Evolutionary conservation across 1,284 basidiomycete genomes (phyloP), one percentile per base, ranked within the genome.

Genomic region (Lentinus polychrous): DNA sequence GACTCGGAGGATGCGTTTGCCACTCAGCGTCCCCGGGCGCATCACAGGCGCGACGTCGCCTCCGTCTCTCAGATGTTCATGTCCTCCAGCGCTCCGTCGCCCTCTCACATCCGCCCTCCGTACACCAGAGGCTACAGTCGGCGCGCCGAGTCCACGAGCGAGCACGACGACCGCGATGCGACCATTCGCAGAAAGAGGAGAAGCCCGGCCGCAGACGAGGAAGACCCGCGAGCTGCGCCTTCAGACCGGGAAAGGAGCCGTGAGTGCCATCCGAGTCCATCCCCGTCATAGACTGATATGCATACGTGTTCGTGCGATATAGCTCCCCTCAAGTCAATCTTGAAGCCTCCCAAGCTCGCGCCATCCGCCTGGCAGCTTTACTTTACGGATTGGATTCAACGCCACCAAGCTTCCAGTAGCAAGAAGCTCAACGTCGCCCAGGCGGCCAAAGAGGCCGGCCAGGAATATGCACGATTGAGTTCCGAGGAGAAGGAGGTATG

Each of bases 321-420:
- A 74, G 74, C 67, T 62, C 81, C 79, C 44, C 66, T 74, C 54
- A 86, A 83, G 66, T 84, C 86, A 45, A 66, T 76, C 22, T 74
- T 96, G 50, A 85, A 86, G 51, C 92, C 91, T 31, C 94, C 94
- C 39, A 94, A 94, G 70, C 79, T 94, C 60, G 91, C 94, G 11
- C 92, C 91, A 4, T 94, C 91, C 4, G 91, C 93, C 38, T 97
- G 94, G 94, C 94, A 97, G 68, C 78, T 97, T 46, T 97, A 93
- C 71, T 96, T 97, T 67, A 93, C 91, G 34, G 92, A 96, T 65
- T 94, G 92, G 82, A 91, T 97, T 57, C 85, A 89, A 66, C 81
- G 84, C 61, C 91, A 93, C 66, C 93, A 94, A 71, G 81, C 81
- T 55, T 76, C 78, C 36, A 83, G 78, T 54, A 79, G 76, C 41